phyloP scores from a whole-genome alignment of 306 rosid species.

The Vicia villosa region DNA sequence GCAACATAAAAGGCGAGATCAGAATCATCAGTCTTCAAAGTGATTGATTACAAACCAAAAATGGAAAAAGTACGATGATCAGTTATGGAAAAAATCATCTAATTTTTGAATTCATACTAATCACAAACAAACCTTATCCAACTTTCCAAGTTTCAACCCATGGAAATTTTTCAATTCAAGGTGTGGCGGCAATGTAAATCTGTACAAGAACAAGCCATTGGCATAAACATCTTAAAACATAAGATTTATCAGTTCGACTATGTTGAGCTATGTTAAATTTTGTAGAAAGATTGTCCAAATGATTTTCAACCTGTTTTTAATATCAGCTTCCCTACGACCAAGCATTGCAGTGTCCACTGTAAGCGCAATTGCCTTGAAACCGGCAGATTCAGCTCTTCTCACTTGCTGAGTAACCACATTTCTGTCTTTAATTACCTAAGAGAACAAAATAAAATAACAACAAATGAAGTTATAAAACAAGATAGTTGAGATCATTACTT shows the following conservation, averaged over 20 bases:
- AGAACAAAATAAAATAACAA: slow-evolving; percentile 11
- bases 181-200: background rate
- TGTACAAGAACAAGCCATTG: slow-evolving; percentile 10
- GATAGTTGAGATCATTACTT: background rate
- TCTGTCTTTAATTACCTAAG: slow-evolving; percentile 76
- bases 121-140: slow-evolving; percentile 41
- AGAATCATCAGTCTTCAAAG: slow-evolving; percentile 67
- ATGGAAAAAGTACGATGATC: slow-evolving; percentile 1
- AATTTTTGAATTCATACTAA: slow-evolving; percentile 18
- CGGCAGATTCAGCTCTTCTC: slow-evolving; percentile 93
- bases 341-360: slow-evolving; percentile 90
- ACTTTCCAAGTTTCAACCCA: slow-evolving; percentile 43
- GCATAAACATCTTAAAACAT: background rate
- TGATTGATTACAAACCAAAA: background rate
- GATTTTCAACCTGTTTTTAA: slow-evolving; percentile 74
- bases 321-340: slow-evolving; percentile 93
- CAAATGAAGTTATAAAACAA: slow-evolving; percentile 14
- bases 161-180: background rate
- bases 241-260: background rate
- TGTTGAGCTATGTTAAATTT: slow-evolving; percentile 1
- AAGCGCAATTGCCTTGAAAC: slow-evolving; percentile 93
- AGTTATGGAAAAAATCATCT: background rate
- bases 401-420: slow-evolving; percentile 77
- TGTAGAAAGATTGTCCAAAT: background rate
- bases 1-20: slow-evolving; percentile 67